These are phyloP conservation scores for Dendrobium chrysotoxum DNA, from an alignment of 106 monocot species.

Conservation along the genomic window DNA sequence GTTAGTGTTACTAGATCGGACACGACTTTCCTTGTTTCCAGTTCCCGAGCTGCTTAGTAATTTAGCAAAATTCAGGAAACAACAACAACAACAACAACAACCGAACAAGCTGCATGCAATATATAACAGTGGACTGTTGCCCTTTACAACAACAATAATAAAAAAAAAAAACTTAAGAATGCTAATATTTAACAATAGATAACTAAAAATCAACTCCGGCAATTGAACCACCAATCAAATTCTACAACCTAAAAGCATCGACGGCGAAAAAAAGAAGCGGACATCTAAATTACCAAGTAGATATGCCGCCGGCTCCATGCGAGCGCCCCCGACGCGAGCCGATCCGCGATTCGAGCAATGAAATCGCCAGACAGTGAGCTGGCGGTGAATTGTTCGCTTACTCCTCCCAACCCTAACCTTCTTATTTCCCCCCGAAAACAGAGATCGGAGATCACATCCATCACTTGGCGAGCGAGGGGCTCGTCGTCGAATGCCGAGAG, in stretches of 20 bases:
- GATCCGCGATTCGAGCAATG: slow-evolving; percentile 44
- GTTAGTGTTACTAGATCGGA: no score
- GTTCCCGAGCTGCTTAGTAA: no score
- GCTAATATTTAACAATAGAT: not conserved
- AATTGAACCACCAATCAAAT: not conserved
- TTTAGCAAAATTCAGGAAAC: no score
- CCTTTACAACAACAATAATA: no score
- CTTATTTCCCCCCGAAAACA: slow-evolving; percentile 1
- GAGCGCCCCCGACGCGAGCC: slow-evolving; percentile 33
- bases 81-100: no score
- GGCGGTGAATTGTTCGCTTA: not conserved
- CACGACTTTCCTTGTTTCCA: no score
- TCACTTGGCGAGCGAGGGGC: slow-evolving; percentile 37
- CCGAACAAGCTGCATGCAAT: no score
- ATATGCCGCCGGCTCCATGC: slow-evolving; percentile 63
- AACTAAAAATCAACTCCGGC: not conserved
- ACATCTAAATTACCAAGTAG: slow-evolving; percentile 29
- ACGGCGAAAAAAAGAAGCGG: not conserved
- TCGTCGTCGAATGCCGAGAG: slow-evolving; percentile 46
- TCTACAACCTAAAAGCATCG: not conserved
- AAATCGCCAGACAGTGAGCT: slow-evolving; percentile 42
- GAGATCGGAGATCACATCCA: slow-evolving; percentile 51
- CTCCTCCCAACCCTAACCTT: not conserved
- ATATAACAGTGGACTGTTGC: no score
- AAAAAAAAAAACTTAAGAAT: not conserved